Evolutionary conservation across 768 basidiomycete species (phyloP), one percentile per base, ranked within the genome.

Genomic region (Tulasnella sp.): DNA sequence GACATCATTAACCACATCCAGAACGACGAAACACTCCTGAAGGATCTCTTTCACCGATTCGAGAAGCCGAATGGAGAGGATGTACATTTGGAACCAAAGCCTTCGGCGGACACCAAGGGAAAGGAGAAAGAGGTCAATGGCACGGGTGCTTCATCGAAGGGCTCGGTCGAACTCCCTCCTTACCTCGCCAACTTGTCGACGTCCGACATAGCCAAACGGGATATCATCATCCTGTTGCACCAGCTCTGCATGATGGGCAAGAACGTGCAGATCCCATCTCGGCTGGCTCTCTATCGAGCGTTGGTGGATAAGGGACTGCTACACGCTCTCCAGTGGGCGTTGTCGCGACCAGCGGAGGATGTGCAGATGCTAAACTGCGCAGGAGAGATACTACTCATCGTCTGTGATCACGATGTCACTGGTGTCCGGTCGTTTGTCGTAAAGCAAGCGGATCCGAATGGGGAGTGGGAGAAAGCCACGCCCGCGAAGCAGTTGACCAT

Each of bases 161-260:
- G 29, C 31, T 22, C 40, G 19, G 29, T 42, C 3, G 3, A 45
- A 37, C 75, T 45, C 5, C 64, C 25, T 15, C 42, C 71, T 52
- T 3, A 67, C 39, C 36, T 71, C 40, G 29, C 45, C 42, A 39
- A 49, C 37, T 36, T 39, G 39, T 42, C 45, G 19, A 6, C n/a
- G 37, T 22, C 67, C 72, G 70, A 74, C 14, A 31, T 74, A 0
- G 9, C 88, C 42, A 89, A 91, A 78, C 88, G 89, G 40, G 92
- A 96, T 79, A 92, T 96, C 36, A 88, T 99, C 68, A 84, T 91
- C 64, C 90, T 99, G 78, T 86, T 99, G 67, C 95, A 97, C 80
- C 95, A 98, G 79, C 88, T 98, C 11, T 93, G 93, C 80, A 87
- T 91, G 76, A 96, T 99, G 93, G 96, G 93, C 77, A 99, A 99